Base-by-base conservation (phyloP, 2,329 filamentous ascomycete genomes). In the Fusarium sp. region DNA sequence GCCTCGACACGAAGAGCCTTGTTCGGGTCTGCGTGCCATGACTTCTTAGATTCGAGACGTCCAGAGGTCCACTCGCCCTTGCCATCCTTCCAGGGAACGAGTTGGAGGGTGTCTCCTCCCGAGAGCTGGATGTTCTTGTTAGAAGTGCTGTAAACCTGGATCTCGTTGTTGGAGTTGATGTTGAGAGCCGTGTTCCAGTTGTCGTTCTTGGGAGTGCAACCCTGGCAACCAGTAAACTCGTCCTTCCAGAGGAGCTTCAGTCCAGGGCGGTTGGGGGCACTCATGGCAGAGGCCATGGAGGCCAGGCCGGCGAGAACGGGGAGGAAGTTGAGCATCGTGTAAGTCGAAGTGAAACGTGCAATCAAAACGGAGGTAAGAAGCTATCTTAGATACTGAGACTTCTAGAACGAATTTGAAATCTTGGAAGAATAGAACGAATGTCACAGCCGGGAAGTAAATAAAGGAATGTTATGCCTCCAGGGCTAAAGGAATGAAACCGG, bases 41-140 rank as follows among this genome's bases (percentile, higher is more conserved):
- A 77, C 72, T 82, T 81, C 63, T 77, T 81, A 65, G 80, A 81
- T 77, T 87, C 85, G 72, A 87, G 75, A 25, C 85, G 82, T 14
- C 82, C 84, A 9, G 84, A 86, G 0, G 84, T 86, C 85, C 85
- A 87, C 18, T 78, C 69, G 7, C 81, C 79, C 13, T 75, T 71
- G 51, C 75, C 54, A 42, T 81, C 77, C 57, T 77, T 76, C 72
- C 80, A 82, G 14, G 85, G 85, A 1, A 87, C 81, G 56, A 87
- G 79, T 75, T 87, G 85, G 14, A 87, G 76, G 0, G 85, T 86
- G n/a, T 78, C 69, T 42, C 83, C 85, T 13, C 85, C 85, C 10
- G 82, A 84, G 48, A 85, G 79, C 73, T 87, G 85, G 20, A 85
- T 77, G 76, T 87, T 86, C 61, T 75, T 68, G 57, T 77, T 78